Base-by-base conservation (phyloP, 2,329 filamentous ascomycete genomes). In the Apiospora saccharicola region DNA sequence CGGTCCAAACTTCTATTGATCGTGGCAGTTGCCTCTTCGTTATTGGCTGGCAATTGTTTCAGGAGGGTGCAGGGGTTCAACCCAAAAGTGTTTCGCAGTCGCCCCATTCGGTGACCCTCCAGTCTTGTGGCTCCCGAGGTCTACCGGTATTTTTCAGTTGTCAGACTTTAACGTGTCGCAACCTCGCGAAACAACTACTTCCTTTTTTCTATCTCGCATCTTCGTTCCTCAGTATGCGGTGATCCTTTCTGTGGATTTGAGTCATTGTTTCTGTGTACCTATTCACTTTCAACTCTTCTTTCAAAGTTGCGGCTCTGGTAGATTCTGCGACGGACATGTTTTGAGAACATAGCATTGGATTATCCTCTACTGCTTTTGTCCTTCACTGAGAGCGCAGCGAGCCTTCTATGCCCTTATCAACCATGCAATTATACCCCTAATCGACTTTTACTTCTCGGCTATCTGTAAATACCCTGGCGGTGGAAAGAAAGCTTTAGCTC, bases 391-490 rank as follows among this genome's bases (percentile, higher is more conserved):
- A 61, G 14, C 53, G 30, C 53, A 37, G 30, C 53, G 53, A 37
- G 19, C 19, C 57, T 64, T 41, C 57, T 22, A 64, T 64, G 57
- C 57, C 34, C 57, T 64, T 37, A 34, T 64, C 34, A n/a, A 22
- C 19, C 19, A 64, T 64, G 57, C 57, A 41, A 41, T 41, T 41
- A 64, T 64, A 64, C 57, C 57, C 57, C 57, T 64, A 64, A 64
- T 64, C 34, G 57, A 64, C 57, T 64, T 24, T 24, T 30, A 24
- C 41, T 64, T 64, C 19, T 22, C 57, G 57, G 57, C 57, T 64
- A n/a, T 41, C 57, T 64, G 57, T n/a, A n/a, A 41, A 64, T 64
- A 64, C 57, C 57, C 57, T 64, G 57, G 57, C 13, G 57, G 57
- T 64, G 57, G 22, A 64, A 64, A 19, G 57, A 64, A 41, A 64